phyloP scores from a whole-genome alignment of 208 protist genomes.

The Acanthamoeba polyphaga region DNA sequence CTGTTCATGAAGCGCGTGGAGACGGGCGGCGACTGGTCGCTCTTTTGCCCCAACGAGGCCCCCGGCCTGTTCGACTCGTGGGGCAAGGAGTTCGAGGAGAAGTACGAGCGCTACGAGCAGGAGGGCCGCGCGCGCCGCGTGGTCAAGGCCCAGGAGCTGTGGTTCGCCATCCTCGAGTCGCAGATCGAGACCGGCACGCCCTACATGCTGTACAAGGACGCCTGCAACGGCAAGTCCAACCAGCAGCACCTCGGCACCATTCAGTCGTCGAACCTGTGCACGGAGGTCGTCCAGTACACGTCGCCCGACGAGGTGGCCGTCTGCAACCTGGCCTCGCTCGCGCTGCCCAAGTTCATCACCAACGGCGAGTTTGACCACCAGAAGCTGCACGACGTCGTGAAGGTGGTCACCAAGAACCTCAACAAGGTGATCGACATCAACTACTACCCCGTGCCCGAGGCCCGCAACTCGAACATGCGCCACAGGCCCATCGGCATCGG shows the following conservation, averaged over 20 bases:
- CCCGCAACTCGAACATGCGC: constrained; percentile 95
- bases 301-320: constrained; percentile 97
- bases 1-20: constrained; percentile 99
- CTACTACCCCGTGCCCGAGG: constrained; percentile 98
- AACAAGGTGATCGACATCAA: constrained; percentile 99
- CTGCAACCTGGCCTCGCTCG: constrained; percentile 99
- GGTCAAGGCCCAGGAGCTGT: constrained; percentile 98
- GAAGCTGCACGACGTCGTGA: constrained; percentile 93
- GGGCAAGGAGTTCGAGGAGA: constrained; percentile 96
- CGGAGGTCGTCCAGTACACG: constrained; percentile 99
- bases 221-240: constrained; percentile 99
- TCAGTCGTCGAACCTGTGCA: constrained; percentile 99
- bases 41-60: constrained; percentile 98
- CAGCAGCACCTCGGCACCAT: constrained; percentile 99
- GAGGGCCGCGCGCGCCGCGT: constrained; percentile 93
- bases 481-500: constrained; percentile 99
- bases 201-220: constrained; percentile 99
- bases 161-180: constrained; percentile 98
- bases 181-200: constrained; percentile 99
- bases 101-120: constrained; percentile 92
- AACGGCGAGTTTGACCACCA: constrained; percentile 93
- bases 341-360: constrained; percentile 97
- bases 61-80: constrained; percentile 97
- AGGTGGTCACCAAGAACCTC: constrained; percentile 96
- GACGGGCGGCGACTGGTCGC: constrained; percentile 95